Evolutionary conservation across 2,329 filamentous ascomycete genomes (phyloP).

Genomic region (Verticillium isaacii): DNA sequence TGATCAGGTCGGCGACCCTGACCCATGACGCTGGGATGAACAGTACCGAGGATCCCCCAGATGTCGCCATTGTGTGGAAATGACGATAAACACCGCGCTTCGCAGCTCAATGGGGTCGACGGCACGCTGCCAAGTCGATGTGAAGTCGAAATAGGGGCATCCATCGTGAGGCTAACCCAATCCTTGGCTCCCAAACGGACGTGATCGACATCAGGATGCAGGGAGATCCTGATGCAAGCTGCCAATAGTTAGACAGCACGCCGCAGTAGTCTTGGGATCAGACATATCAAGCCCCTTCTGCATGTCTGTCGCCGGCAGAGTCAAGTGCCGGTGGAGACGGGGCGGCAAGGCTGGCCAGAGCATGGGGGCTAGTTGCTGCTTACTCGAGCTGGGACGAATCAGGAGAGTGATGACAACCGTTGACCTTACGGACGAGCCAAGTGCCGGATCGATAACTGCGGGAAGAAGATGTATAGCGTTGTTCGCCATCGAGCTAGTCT

Average conservation of each 20-base stretch:
- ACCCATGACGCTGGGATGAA: background rate
- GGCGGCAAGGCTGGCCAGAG: background rate
- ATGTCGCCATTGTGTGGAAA: constrained; percentile 3
- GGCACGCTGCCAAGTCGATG: background rate
- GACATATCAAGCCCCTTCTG: background rate
- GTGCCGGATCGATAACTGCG: background rate
- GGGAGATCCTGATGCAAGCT: background rate
- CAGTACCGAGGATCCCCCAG: background rate
- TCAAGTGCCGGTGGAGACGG: background rate
- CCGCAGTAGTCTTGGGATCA: background rate
- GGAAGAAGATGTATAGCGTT: background rate
- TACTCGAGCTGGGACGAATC: background rate
- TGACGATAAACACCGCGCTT: background rate
- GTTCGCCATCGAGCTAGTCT: background rate
- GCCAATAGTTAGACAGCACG: background rate
- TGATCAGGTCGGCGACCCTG: background rate
- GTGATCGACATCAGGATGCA: background rate
- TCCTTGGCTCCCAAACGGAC: background rate
- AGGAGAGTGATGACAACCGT: background rate
- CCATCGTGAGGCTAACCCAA: background rate
- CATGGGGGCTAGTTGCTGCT: background rate
- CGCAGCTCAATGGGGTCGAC: background rate
- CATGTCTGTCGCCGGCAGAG: background rate
- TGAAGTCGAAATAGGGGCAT: background rate
- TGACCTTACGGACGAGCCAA: background rate